Percentiles rank a stretch among this genome's conserved stretches.
phyloP scores from a whole-genome alignment of 257 asterid genomes.

The Solanum chiquidenum region DNA sequence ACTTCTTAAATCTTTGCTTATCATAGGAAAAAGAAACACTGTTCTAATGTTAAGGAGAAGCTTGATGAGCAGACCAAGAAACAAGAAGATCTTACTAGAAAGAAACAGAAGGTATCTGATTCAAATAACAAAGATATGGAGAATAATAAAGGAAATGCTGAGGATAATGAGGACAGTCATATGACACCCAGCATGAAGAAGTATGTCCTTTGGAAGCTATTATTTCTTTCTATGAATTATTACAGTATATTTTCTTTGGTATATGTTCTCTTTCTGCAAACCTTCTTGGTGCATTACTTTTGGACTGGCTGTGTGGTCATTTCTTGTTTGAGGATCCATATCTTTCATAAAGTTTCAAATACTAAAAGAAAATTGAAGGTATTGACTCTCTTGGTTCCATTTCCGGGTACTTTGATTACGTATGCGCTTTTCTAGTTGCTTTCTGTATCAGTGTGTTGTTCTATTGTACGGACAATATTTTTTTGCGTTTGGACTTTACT shows the following conservation, averaged over 20 bases:
- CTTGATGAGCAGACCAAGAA: constrained; percentile 22
- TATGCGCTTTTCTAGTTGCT: not conserved
- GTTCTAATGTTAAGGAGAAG: constrained; percentile 27
- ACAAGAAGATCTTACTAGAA: constrained; percentile 9
- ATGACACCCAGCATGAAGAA: constrained; percentile 9
- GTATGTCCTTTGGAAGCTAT: constrained; percentile 12
- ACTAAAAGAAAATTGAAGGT: not conserved
- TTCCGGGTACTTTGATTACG: not conserved
- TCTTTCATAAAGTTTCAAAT: not conserved
- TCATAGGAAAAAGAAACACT: constrained; percentile 58
- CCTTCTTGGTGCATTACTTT: not conserved
- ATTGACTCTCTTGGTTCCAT: not conserved
- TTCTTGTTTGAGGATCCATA: not conserved
- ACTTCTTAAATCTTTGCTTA: not conserved
- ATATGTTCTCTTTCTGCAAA: not conserved
- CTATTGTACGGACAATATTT: not conserved
- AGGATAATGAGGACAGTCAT: constrained; percentile 11
- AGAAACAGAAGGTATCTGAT: constrained; percentile 23
- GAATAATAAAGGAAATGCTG: constrained; percentile 18
- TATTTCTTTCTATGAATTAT: constrained; percentile 5
- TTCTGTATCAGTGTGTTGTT: not conserved
- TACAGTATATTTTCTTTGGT: not conserved
- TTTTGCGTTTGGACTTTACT: not conserved
- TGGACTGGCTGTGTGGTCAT: not conserved
- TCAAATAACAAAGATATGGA: constrained; percentile 16